Percentiles rank a stretch among this genome's conserved stretches.
Evolutionary conservation across 257 asterid species (phyloP).

Genomic region (Ocimum tenuiflorum): DNA sequence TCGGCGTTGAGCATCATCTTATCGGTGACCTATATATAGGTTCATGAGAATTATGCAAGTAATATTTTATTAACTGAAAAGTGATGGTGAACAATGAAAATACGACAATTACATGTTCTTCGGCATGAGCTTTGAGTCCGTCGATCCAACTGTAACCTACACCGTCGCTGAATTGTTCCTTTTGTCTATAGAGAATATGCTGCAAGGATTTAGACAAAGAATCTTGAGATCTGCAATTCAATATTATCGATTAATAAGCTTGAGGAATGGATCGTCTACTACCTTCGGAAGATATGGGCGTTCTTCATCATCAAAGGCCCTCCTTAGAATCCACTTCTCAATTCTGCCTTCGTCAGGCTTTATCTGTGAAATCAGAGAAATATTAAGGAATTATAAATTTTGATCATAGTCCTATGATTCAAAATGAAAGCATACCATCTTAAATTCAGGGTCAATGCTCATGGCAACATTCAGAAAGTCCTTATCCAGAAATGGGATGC

Average conservation of each 20-base stretch:
- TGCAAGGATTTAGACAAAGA: constrained; percentile 31
- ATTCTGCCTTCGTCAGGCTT: constrained; percentile 67
- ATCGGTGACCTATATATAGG: constrained; percentile 49
- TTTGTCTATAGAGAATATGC: constrained; percentile 91
- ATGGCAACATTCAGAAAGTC: constrained; percentile 81
- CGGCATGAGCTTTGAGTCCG: constrained; percentile 93
- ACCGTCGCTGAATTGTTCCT: constrained; percentile 98
- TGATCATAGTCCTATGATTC: neutral
- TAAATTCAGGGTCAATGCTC: constrained; percentile 89
- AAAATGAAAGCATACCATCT: constrained; percentile 42
- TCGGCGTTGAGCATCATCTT: constrained; percentile 85
- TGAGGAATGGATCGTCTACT: neutral
- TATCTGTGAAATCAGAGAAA: constrained; percentile 36
- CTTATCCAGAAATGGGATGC: constrained; percentile 85
- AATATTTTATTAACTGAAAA: too few relatives aligned
- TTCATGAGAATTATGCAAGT: too few relatives aligned
- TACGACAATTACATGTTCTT: constrained; percentile 50
- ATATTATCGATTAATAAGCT: neutral
- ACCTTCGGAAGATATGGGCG: constrained; percentile 97
- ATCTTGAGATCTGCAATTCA: constrained; percentile 2
- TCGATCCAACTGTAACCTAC: constrained; percentile 99
- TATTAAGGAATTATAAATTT: neutral
- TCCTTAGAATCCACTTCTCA: constrained; percentile 92
- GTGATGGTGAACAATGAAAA: neutral
- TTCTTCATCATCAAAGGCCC: constrained; percentile 87